Evolutionary conservation across 352 stramenopile genomes (phyloP).

Genomic region (Phytophthora citrophthora): DNA sequence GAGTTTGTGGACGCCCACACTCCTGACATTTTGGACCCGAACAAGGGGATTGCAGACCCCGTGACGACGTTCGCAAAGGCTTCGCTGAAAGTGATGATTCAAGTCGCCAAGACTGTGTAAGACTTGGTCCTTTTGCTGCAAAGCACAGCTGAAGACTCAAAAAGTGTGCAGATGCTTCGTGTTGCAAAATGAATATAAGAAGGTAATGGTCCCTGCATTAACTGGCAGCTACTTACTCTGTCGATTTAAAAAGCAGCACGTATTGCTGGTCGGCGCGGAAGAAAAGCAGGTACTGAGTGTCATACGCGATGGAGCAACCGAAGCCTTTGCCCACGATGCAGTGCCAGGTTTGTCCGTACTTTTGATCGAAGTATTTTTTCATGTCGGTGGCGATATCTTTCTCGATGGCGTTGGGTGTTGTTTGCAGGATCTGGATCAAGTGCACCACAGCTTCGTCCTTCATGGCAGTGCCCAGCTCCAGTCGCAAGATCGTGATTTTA

Average conservation of each 20-base stretch:
- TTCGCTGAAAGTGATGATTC: slow-evolving; percentile 66
- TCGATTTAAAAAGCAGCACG: slow-evolving; percentile 86
- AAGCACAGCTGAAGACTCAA: slow-evolving; percentile 21
- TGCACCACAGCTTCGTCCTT: slow-evolving; percentile 76
- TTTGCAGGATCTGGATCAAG: slow-evolving; percentile 47
- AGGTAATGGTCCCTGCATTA: slow-evolving; percentile 8
- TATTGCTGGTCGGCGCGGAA: slow-evolving; percentile 86
- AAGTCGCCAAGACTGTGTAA: slow-evolving; percentile 55
- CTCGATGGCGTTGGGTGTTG: slow-evolving; percentile 60
- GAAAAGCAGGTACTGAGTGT: slow-evolving; percentile 91
- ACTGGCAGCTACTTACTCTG: slow-evolving; percentile 49
- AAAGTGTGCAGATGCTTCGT: background rate
- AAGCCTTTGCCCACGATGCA: slow-evolving; percentile 93
- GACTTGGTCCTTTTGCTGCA: slow-evolving; percentile 3
- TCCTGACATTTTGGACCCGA: slow-evolving; percentile 48
- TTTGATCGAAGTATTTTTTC: slow-evolving; percentile 99
- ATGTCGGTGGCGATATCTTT: slow-evolving; percentile 98
- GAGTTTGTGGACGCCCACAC: slow-evolving; percentile 69
- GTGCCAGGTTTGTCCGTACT: slow-evolving; percentile 94
- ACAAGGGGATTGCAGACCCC: slow-evolving; percentile 42
- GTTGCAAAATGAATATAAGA: slow-evolving; percentile 14
- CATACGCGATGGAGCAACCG: slow-evolving; percentile 91
- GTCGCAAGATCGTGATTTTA: slow-evolving; percentile 70
- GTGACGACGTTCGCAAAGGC: slow-evolving; percentile 61
- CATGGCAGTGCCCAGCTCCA: slow-evolving; percentile 70